A percentile compares a stretch with the other conserved stretches of the same genome.
Conservation (phyloP, 768 basidiomycete genomes). For the Lyophyllum decastes region DNA sequence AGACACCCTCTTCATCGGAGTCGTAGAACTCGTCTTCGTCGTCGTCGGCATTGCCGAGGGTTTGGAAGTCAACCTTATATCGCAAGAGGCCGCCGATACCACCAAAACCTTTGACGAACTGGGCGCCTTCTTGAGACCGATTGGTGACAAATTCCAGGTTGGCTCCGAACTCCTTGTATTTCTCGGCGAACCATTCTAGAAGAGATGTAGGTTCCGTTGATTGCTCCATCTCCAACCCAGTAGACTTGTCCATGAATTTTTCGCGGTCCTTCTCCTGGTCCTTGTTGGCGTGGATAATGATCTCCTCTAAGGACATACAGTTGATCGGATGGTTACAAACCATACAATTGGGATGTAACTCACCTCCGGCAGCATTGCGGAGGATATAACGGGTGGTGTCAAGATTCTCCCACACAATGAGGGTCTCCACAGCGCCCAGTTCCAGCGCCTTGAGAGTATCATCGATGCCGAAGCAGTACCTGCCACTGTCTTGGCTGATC, state of each 20-base stretch:
- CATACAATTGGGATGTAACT: slow-evolving; percentile 10
- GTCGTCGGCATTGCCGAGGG: slow-evolving; percentile 72
- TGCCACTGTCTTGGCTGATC: slow-evolving; percentile 95
- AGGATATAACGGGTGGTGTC: slow-evolving; percentile 87
- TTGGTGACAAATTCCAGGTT: slow-evolving; percentile 96
- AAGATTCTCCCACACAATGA: slow-evolving; percentile 98
- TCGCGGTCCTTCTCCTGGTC: slow-evolving; percentile 92
- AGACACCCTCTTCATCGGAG: slow-evolving; percentile 74
- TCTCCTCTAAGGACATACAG: slow-evolving; percentile 60
- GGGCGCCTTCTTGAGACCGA: slow-evolving; percentile 94
- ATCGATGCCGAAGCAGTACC: slow-evolving; percentile 96
- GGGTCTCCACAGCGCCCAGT: slow-evolving; percentile 93
- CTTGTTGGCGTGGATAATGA: slow-evolving; percentile 74
- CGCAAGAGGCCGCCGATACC: slow-evolving; percentile 94
- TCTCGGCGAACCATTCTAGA: slow-evolving; percentile 98
- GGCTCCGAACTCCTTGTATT: slow-evolving; percentile 97
- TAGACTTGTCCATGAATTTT: slow-evolving; percentile 95
- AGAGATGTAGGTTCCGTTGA: slow-evolving; percentile 77
- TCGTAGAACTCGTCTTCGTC: slow-evolving; percentile 89
- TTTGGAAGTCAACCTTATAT: slow-evolving; percentile 97
- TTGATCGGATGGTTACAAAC: not conserved
- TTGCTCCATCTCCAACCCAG: slow-evolving; percentile 95
- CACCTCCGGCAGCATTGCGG: slow-evolving; percentile 91
- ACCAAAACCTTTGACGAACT: slow-evolving; percentile 98
- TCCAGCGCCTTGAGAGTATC: slow-evolving; percentile 97